Evolutionary conservation across 805 yeast genomes (phyloP).

Genomic region (Hanseniaspora vineae): DNA sequence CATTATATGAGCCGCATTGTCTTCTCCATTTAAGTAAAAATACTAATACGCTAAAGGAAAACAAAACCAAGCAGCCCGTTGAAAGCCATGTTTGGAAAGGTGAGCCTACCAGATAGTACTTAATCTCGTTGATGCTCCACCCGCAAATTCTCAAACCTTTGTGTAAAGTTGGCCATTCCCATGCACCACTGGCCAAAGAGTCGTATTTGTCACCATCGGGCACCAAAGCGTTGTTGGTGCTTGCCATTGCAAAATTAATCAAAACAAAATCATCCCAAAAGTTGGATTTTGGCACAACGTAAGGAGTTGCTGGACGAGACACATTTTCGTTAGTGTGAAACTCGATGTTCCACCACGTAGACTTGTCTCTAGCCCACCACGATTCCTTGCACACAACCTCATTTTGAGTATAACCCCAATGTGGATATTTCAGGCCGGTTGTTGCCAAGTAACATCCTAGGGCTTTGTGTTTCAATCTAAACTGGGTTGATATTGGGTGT

Average conservation of each 20-base stretch:
- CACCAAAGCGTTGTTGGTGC: slow-evolving; percentile 68
- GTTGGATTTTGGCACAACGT: slow-evolving; percentile 51
- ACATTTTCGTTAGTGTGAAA: slow-evolving; percentile 46
- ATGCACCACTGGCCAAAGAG: slow-evolving; percentile 55
- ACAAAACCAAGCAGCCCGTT: slow-evolving; percentile 36
- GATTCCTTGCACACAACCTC: slow-evolving; percentile 78
- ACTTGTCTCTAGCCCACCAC: slow-evolving; percentile 56
- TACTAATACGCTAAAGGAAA: slow-evolving; percentile 26
- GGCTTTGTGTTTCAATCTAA: slow-evolving; percentile 56
- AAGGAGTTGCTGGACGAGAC: slow-evolving; percentile 34
- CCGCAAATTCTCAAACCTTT: slow-evolving; percentile 66
- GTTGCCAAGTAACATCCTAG: slow-evolving; percentile 80
- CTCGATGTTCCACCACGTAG: slow-evolving; percentile 86
- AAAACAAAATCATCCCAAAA: slow-evolving; percentile 67
- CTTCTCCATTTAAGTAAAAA: slow-evolving; percentile 41
- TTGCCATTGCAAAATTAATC: slow-evolving; percentile 76
- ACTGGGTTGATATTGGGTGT: slow-evolving; percentile 75
- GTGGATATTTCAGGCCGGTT: slow-evolving; percentile 70
- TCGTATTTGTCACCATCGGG: slow-evolving; percentile 71
- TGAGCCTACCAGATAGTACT: slow-evolving; percentile 61
- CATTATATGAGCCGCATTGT: slow-evolving; percentile 29
- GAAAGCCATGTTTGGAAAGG: slow-evolving; percentile 75
- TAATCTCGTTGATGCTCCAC: slow-evolving; percentile 40
- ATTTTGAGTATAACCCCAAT: slow-evolving; percentile 97
- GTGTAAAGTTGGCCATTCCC: slow-evolving; percentile 83